Evolutionary conservation across 495 filamentous ascomycete genomes (phyloP).

Genomic region (Talaromyces thailandensis): DNA sequence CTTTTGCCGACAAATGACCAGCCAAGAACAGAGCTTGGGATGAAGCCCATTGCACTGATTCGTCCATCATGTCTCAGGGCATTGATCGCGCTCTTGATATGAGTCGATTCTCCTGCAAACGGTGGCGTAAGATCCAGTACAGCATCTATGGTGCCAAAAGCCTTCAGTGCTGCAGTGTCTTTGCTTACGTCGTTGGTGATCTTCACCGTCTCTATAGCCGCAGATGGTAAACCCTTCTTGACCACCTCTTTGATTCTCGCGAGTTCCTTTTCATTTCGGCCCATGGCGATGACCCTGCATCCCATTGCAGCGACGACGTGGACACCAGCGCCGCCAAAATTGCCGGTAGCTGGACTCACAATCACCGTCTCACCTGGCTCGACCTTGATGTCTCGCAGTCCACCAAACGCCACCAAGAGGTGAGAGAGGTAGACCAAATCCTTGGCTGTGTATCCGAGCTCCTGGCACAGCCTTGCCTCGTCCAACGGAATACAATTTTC

Average conservation of each 20-base stretch:
- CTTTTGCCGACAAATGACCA: constrained; percentile 14
- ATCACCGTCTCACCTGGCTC: constrained; percentile 39
- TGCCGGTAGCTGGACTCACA: constrained; percentile 37
- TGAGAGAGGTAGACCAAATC: background rate
- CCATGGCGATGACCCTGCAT: constrained; percentile 39
- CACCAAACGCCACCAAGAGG: constrained; percentile 2
- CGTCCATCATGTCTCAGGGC: constrained; percentile 7
- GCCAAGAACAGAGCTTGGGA: background rate
- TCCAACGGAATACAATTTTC: constrained; percentile 5
- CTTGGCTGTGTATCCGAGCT: background rate
- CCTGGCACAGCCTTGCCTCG: constrained; percentile 1
- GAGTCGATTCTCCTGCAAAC: background rate
- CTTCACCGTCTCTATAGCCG: background rate
- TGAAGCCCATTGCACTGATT: constrained; percentile 8
- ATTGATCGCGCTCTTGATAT: constrained; percentile 7
- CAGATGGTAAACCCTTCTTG: background rate
- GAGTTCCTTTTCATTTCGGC: constrained; percentile 25
- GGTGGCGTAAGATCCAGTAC: background rate
- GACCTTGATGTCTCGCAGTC: constrained; percentile 23
- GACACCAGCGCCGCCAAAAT: constrained; percentile 34
- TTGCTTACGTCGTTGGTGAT: background rate
- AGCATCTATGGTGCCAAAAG: background rate
- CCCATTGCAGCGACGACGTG: constrained; percentile 36
- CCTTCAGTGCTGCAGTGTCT: background rate
- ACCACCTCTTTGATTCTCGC: constrained; percentile 9